Evolutionary conservation across 352 stramenopile genomes (phyloP), one percentile per base, ranked within the genome.

Genomic region (Globisporangium middletonii): DNA sequence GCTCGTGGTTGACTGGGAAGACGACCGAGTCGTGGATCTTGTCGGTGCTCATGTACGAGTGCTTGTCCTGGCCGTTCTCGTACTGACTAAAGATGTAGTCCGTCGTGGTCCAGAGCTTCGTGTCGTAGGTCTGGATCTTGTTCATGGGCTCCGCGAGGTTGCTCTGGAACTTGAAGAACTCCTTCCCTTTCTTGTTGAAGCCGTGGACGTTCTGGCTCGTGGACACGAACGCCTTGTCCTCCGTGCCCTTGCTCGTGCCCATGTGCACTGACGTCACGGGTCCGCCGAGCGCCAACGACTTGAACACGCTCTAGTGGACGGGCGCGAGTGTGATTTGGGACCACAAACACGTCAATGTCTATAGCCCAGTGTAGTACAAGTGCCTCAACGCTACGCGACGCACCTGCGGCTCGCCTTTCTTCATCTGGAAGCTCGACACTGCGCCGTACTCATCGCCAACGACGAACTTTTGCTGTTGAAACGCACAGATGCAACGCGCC

Each of bases 131-230:
- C 59, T 83, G 62, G 30, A 94, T 75, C 59, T 87, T 83, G 53
- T 76, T 79, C 64, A 95, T 81, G 1, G 83, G 70, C 61, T 95
- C 86, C 38, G 77, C 77, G 30, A 95, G 59, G 44, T 93, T 95
- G 68, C 82, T 92, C 63, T 91, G 79, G 71, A 93, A 92, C 63
- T 78, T 88, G 66, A 89, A 91, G 55, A 91, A 86, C 68, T 90
- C 83, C 45, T 92, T 95, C 53, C 83, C 86, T 44, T 95, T 95
- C 63, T 89, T 90, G 59, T 59, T 94, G 44, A 89, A 77, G 5
- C 86, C 86, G 48, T 83, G 71, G 13, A 95, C 75, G 55, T 74
- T 76, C 44, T 91, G 74, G 2, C 75, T 75, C 2, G 69, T 89
- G n/a, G 79, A 84, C 6, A 89, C 65, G 50, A 83, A 92, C 26